Conservation (phyloP, 2,329 filamentous ascomycete genomes). For the Fusarium sp. region DNA sequence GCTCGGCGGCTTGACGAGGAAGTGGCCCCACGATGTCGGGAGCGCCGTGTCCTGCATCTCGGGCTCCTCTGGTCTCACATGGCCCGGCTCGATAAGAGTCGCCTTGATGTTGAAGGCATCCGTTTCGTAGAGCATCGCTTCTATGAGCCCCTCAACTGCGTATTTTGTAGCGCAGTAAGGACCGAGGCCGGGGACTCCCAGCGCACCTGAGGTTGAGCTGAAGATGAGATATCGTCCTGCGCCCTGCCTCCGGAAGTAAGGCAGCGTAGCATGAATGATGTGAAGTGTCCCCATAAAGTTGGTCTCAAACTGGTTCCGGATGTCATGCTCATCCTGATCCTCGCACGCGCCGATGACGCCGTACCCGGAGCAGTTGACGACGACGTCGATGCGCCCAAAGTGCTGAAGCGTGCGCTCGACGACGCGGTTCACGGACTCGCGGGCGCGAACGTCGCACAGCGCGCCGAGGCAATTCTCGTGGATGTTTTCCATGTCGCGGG, state of each 20-base stretch:
- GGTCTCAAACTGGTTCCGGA: conserved; percentile 96
- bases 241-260: conserved; percentile 83
- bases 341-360: conserved; percentile 96
- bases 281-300: conserved; percentile 97
- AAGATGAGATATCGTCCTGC: conserved; percentile 92
- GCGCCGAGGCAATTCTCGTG: conserved; percentile 80
- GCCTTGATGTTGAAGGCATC: conserved; percentile 93
- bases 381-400: conserved; percentile 87
- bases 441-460: conserved; percentile 90
- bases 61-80: conserved; percentile 88
- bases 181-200: conserved; percentile 93
- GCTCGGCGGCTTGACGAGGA: conserved; percentile 87
- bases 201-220: conserved; percentile 88
- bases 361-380: conserved; percentile 95
- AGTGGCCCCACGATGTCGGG: conserved; percentile 89
- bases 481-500: conserved; percentile 77
- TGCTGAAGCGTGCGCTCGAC: conserved; percentile 77
- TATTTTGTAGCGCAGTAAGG: conserved; percentile 98
- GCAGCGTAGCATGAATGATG: conserved; percentile 89
- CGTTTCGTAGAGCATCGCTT: conserved; percentile 96
- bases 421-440: conserved; percentile 79
- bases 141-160: conserved; percentile 93
- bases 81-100: conserved; percentile 90
- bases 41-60: conserved; percentile 62
- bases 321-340: conserved; percentile 94